Evolutionary conservation across 2,329 filamentous ascomycete genomes (phyloP).

Genomic region (Dendryphion nanum): DNA sequence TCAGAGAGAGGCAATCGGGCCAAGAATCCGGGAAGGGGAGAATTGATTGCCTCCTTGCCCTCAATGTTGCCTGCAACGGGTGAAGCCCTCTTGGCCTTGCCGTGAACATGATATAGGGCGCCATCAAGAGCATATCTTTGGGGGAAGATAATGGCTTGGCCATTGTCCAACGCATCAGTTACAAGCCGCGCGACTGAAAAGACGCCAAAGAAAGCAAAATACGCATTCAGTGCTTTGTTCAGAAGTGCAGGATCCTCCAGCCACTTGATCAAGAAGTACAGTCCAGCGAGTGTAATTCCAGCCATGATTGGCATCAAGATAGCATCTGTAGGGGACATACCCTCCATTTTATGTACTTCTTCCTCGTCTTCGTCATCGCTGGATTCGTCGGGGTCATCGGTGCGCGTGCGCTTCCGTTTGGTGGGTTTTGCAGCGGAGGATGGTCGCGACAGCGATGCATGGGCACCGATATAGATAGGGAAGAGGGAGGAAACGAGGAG

Average conservation of each 20-base stretch:
- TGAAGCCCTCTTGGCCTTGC: conserved; percentile 30
- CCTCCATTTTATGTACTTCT: conserved; percentile 60
- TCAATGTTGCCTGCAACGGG: conserved; percentile 27
- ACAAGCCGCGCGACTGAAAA: conserved; percentile 72
- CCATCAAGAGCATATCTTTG: conserved; percentile 59
- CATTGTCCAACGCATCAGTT: conserved; percentile 67
- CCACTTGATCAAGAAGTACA: conserved; percentile 90
- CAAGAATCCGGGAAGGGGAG: conserved; percentile 54
- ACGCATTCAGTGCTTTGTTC: conserved; percentile 78
- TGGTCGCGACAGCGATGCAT: conserved; percentile 81
- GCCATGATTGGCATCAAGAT: conserved; percentile 81
- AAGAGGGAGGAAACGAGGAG: conserved; percentile 69
- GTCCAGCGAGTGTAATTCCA: conserved; percentile 65
- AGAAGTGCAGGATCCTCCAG: conserved; percentile 77
- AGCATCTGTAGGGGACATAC: conserved; percentile 73
- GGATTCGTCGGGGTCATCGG: conserved; percentile 51
- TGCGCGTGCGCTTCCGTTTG: conserved; percentile 45
- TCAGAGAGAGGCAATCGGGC: conserved; percentile 48
- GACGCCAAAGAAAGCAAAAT: conserved; percentile 79
- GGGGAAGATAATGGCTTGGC: conserved; percentile 70
- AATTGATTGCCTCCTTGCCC: conserved; percentile 25
- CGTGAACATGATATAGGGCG: conserved; percentile 50
- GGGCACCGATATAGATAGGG: conserved; percentile 80
- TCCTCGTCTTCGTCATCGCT: conserved; percentile 56
- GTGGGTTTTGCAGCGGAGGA: conserved; percentile 69